Base-by-base conservation (phyloP, 768 basidiomycete genomes). In the Mycena maculata region DNA sequence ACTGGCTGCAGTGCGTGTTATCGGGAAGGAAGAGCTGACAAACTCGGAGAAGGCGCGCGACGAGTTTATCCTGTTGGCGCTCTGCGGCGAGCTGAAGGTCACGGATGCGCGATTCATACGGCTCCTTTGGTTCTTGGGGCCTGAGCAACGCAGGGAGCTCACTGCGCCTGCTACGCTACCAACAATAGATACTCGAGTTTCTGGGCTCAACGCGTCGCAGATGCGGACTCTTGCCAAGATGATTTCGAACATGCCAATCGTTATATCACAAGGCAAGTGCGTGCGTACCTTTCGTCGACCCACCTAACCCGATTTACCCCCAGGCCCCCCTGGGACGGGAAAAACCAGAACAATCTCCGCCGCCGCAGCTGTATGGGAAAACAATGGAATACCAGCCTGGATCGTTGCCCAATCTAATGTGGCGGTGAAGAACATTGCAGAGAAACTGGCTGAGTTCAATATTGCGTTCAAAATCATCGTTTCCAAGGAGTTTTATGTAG, bases 321-420 rank as follows among this genome's bases (percentile, higher is more conserved):
- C n/a, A 52, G 79, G 82, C 1, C 82, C 82, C 36, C 82, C 82
- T 0, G 82, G 82, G 10, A 83, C 83, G 0, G 83, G 83, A 0
- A 84, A 84, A 71, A 85, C 83, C 2, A 78, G 78, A 0, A 81
- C 83, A 10, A 85, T 85, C 18, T 78, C 82, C 2, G 65, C 65
- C 13, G 65, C 65, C 11, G 65, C 59, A 22, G 36, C 48, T 65
- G 50, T 69, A 50, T 52, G 55, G 2, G 60, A 44, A 20, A 67
- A 67, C 18, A 22, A 25, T 10, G 57, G 67, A 8, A 71, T 48
- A 28, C 55, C 70, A 11, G 71, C 83, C 12, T 86, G 82, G 80
- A 67, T 86, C 30, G 74, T 81, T 30, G 84, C 85, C 0, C 85
- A 86, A 28, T 85, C 84, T 0, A 86, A 86, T 44, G 82, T 86